phyloP scores from a whole-genome alignment of 176 grass and related monocot species.

The Triticum turgidum region DNA sequence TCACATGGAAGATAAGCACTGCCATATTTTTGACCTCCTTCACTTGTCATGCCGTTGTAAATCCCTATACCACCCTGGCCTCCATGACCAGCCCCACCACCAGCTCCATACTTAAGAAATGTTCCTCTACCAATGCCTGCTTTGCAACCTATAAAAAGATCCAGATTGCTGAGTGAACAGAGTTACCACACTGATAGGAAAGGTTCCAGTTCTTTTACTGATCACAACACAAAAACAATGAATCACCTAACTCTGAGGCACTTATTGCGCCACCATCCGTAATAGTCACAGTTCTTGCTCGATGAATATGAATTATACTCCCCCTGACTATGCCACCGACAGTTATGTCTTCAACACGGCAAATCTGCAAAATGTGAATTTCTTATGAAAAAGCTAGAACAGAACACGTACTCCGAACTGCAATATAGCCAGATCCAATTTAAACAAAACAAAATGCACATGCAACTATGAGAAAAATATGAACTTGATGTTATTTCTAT shows the following conservation, averaged over 20 bases:
- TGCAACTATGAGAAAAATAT: not conserved
- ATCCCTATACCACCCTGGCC: conserved; percentile 73
- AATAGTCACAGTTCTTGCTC: conserved; percentile 91
- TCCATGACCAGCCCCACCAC: conserved; percentile 94
- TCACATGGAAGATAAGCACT: conserved; percentile 94
- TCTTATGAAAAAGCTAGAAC: conserved; percentile 18
- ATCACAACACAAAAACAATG: conserved; percentile 36
- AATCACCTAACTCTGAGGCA: conserved; percentile 99
- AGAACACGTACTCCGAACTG: not conserved
- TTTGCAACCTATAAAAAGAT: conserved; percentile 75
- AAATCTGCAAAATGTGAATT: conserved; percentile 59
- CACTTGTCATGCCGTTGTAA: conserved; percentile 77
- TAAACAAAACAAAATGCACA: conserved; percentile 2
- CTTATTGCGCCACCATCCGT: conserved; percentile 69
- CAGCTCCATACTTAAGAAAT: conserved; percentile 81
- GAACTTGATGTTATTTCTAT: conserved; percentile 14
- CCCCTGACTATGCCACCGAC: conserved; percentile 75
- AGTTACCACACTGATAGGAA: conserved; percentile 28
- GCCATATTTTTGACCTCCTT: conserved; percentile 73
- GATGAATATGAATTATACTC: conserved; percentile 96
- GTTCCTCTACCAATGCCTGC: conserved; percentile 87
- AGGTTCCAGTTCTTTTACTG: conserved; percentile 17
- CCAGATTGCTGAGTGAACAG: conserved; percentile 8
- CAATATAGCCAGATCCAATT: not conserved
- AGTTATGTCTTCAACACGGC: conserved; percentile 93